Conservation (phyloP, 148 eudicot genomes). For the Cornus controversa region DNA sequence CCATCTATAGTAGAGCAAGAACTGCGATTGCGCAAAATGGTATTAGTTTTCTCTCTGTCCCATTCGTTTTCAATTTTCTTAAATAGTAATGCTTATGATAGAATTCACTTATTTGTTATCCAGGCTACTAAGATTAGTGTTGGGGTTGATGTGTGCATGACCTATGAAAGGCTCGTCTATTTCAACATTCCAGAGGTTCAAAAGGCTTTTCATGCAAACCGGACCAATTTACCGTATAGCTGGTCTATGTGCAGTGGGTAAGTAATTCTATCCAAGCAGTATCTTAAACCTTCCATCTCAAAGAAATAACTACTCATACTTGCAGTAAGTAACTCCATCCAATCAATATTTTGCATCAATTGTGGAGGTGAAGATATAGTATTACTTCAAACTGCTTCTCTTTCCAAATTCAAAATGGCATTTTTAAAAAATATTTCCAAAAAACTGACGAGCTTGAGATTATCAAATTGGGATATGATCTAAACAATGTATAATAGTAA, state of each 20-base stretch:
- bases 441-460: too few species aligned
- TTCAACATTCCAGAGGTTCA: constrained; percentile 95
- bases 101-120: background rate
- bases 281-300: background rate
- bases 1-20: constrained; percentile 89
- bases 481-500: too few species aligned
- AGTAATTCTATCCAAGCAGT: constrained; percentile 15
- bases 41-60: constrained; percentile 7
- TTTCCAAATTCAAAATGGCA: too few species aligned
- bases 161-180: constrained; percentile 66
- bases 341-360: background rate
- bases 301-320: background rate
- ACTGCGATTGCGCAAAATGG: constrained; percentile 65
- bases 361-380: background rate
- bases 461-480: too few species aligned
- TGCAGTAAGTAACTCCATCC: background rate
- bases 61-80: background rate
- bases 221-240: constrained; percentile 74
- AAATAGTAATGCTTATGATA: background rate
- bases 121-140: constrained; percentile 90
- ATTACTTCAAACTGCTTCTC: background rate
- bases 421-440: too few species aligned
- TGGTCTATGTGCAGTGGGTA: constrained; percentile 95
- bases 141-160: constrained; percentile 96
- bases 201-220: constrained; percentile 91